These are phyloP conservation scores for Penicillium cataractarum DNA, from an alignment of 495 filamentous ascomycete species.

Conservation along the genomic window DNA sequence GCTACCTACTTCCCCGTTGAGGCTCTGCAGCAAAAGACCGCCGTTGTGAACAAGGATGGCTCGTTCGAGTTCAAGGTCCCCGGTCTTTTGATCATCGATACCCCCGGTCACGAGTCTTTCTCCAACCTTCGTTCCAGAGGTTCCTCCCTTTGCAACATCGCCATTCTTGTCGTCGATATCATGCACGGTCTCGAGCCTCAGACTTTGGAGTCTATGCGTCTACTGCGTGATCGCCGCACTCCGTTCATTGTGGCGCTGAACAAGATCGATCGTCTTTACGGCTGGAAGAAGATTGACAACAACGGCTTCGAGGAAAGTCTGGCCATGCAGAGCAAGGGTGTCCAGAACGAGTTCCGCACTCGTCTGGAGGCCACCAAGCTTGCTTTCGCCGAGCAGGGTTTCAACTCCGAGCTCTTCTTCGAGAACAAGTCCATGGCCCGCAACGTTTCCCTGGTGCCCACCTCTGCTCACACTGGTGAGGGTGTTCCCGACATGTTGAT, in stretches of 20 bases:
- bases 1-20: conserved; percentile 99
- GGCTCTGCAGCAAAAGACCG: conserved; percentile 86
- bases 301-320: conserved; percentile 96
- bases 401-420: conserved; percentile 95
- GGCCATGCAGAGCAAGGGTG: conserved; percentile 85
- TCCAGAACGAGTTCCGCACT: conserved; percentile 92
- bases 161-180: conserved; percentile 98
- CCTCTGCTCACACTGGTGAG: conserved; percentile 96
- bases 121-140: conserved; percentile 95
- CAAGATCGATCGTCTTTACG: conserved; percentile 99
- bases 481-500: conserved; percentile 99
- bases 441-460: conserved; percentile 93
- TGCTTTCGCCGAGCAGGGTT: conserved; percentile 92
- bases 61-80: conserved; percentile 97
- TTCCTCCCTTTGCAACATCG: conserved; percentile 98
- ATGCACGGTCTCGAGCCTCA: conserved; percentile 99
- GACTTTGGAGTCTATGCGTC: conserved; percentile 94
- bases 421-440: conserved; percentile 97
- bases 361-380: conserved; percentile 90
- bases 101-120: conserved; percentile 99
- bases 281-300: conserved; percentile 97
- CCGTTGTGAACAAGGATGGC: conserved; percentile 87
- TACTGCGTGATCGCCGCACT: conserved; percentile 91
- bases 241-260: conserved; percentile 99
- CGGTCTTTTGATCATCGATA: conserved; percentile 96